A percentile compares a stretch with the other conserved stretches of the same genome.
phyloP scores from a whole-genome alignment of 495 filamentous ascomycete species.

The Talaromyces liani region DNA sequence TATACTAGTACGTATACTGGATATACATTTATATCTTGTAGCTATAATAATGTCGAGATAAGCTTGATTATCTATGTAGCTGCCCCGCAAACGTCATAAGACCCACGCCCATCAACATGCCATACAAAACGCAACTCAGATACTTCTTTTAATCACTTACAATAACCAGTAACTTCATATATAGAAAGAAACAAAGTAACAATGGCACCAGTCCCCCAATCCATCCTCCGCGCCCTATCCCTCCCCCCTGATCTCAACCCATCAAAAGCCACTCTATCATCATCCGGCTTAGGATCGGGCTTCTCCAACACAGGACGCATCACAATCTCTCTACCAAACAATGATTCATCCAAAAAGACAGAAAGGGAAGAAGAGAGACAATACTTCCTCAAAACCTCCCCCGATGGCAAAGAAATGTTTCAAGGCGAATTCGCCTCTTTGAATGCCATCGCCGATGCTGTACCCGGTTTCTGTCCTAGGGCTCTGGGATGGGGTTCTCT shows the following conservation, averaged over 20 bases:
- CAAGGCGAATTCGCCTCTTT: conserved; percentile 77
- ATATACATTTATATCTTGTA: too few relatives aligned
- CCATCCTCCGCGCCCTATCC: conserved; percentile 57
- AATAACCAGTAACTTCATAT: neutral
- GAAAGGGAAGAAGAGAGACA: conserved; percentile 46
- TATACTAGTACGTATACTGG: too few relatives aligned
- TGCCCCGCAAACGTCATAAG: conserved; percentile 16
- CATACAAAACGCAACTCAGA: conserved; percentile 8
- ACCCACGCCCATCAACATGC: neutral
- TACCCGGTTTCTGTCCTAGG: conserved; percentile 67
- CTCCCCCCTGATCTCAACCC: conserved; percentile 40
- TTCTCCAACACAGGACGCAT: conserved; percentile 72
- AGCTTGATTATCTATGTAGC: conserved; percentile 15
- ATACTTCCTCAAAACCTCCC: conserved; percentile 78
- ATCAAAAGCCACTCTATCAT: conserved; percentile 41
- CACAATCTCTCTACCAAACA: conserved; percentile 32
- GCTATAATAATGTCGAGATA: neutral
- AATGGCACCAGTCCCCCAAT: conserved; percentile 43
- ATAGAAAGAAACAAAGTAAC: conserved; percentile 14
- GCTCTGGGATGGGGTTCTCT: conserved; percentile 64
- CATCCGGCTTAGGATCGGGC: conserved; percentile 60
- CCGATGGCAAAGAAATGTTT: conserved; percentile 64
- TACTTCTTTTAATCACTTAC: neutral
- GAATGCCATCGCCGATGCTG: conserved; percentile 63
- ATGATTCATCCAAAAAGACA: conserved; percentile 21